These are phyloP conservation scores for Rehmannia glutinosa DNA, from an alignment of 257 asterid species.

Conservation along the genomic window DNA sequence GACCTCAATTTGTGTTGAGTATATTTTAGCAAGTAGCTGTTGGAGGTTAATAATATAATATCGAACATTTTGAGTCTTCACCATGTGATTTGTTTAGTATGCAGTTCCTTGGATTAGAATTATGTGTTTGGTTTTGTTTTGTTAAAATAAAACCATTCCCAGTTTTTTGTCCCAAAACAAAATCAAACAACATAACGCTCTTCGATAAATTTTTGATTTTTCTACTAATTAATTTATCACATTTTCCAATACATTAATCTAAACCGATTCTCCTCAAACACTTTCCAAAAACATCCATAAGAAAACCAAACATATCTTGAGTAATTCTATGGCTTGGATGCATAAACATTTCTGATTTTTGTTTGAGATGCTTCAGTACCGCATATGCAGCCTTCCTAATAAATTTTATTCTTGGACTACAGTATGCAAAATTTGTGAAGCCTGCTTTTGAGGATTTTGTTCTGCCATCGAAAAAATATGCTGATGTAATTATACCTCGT, in stretches of 20 bases:
- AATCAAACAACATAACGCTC: too few species aligned
- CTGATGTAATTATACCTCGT: slow-evolving; percentile 97
- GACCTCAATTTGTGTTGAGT: too few species aligned
- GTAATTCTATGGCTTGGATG: not conserved
- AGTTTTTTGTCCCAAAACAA: too few species aligned
- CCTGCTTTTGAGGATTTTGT: slow-evolving; percentile 99
- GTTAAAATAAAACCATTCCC: too few species aligned
- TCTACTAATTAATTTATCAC: too few species aligned
- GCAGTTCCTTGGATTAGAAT: too few species aligned
- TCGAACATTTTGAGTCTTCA: not conserved
- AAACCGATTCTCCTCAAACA: not conserved
- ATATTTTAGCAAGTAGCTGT: not conserved
- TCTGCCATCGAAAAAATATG: slow-evolving; percentile 91
- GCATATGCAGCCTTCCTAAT: not conserved
- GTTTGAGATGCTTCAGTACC: not conserved
- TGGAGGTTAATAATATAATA: not conserved
- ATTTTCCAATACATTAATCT: too few species aligned
- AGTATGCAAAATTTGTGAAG: slow-evolving; percentile 98
- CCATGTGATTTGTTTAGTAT: not conserved
- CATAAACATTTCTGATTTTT: not conserved
- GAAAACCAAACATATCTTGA: not conserved
- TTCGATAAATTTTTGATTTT: too few species aligned
- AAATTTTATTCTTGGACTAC: slow-evolving; percentile 26
- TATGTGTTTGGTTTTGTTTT: too few species aligned
- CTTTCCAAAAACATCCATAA: not conserved